Percentiles rank a stretch among this genome's conserved stretches.
phyloP scores from a whole-genome alignment of 225 moss, liverwort and hornwort genomes.

The Rhytidiadelphus loreus region DNA sequence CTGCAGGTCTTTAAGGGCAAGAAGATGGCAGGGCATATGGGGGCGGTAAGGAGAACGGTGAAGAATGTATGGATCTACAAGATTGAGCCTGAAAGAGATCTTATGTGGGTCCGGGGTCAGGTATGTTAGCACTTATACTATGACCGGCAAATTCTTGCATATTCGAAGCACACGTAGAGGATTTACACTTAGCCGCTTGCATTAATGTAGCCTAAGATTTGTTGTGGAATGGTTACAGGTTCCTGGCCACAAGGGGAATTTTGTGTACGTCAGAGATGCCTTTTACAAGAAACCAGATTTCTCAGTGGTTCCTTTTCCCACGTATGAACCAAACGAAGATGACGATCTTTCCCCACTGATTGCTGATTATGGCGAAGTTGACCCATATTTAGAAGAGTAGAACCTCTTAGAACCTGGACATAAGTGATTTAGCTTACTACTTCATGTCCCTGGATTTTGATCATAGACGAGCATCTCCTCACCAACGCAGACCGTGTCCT shows the following conservation, averaged over 20 bases:
- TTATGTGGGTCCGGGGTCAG: conserved; percentile 97
- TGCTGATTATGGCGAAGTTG: conserved; percentile 73
- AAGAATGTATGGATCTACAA: conserved; percentile 97
- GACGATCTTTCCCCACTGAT: conserved; percentile 56
- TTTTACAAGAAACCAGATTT: conserved; percentile 96
- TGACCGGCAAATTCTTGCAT: not conserved
- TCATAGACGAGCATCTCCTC: not conserved
- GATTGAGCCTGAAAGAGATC: conserved; percentile 89
- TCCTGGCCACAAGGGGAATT: conserved; percentile 93
- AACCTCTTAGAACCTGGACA: not conserved
- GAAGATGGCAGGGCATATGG: conserved; percentile 99
- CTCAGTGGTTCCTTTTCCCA: conserved; percentile 74
- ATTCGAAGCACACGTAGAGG: not conserved
- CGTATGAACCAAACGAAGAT: conserved; percentile 45
- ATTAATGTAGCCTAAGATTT: not conserved
- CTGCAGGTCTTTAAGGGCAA: conserved; percentile 95
- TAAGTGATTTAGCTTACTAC: too few species aligned
- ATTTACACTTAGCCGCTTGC: not conserved
- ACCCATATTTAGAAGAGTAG: conserved; percentile 67
- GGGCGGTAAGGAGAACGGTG: conserved; percentile 79
- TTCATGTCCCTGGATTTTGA: not conserved
- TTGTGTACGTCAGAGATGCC: conserved; percentile 81
- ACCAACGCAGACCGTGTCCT: not conserved
- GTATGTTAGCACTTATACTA: conserved; percentile 1
- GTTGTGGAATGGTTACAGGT: conserved; percentile 31